phyloP scores from a whole-genome alignment of 345 rosid species.

The Eucalyptus microcorys region DNA sequence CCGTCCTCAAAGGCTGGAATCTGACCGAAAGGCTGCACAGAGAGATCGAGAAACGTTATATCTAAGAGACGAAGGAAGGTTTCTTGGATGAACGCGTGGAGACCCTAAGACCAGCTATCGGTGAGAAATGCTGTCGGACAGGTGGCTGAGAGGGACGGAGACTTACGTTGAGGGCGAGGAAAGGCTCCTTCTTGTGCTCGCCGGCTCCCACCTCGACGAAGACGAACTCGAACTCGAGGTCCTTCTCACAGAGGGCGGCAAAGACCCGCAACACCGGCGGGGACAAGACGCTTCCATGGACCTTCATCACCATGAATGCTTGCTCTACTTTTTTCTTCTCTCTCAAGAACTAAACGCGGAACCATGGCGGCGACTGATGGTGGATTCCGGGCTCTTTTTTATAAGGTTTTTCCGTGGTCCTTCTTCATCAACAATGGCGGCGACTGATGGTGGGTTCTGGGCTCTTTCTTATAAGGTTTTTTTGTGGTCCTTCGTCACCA shows the following conservation, averaged over 20 bases:
- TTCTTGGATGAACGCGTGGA: not conserved
- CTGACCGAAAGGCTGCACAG: slow-evolving; percentile 70
- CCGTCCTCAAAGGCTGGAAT: slow-evolving; percentile 62
- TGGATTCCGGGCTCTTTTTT: not conserved
- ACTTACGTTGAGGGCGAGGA: not conserved
- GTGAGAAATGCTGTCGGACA: slow-evolving; percentile 2
- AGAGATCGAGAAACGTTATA: slow-evolving; percentile 35
- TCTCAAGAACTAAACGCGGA: not conserved
- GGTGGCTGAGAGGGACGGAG: not conserved
- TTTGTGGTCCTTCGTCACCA: slow-evolving; percentile 7
- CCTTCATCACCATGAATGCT: not conserved
- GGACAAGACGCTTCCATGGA: slow-evolving; percentile 4
- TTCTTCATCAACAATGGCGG: not conserved
- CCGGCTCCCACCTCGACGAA: not conserved
- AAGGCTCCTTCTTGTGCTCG: slow-evolving; percentile 14
- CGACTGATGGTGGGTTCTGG: not conserved
- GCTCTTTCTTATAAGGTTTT: not conserved
- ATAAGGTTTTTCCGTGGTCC: slow-evolving; percentile 6
- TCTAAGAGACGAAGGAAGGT: slow-evolving; percentile 11
- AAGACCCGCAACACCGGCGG: slow-evolving; percentile 2
- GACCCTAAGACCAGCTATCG: not conserved
- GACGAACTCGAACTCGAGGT: slow-evolving; percentile 14
- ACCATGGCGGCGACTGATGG: not conserved
- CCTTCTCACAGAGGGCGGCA: slow-evolving; percentile 12
- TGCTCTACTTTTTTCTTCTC: not conserved